These are phyloP conservation scores for Hirschfeldia incana DNA, from an alignment of 345 rosid genomes.

Conservation along the genomic window DNA sequence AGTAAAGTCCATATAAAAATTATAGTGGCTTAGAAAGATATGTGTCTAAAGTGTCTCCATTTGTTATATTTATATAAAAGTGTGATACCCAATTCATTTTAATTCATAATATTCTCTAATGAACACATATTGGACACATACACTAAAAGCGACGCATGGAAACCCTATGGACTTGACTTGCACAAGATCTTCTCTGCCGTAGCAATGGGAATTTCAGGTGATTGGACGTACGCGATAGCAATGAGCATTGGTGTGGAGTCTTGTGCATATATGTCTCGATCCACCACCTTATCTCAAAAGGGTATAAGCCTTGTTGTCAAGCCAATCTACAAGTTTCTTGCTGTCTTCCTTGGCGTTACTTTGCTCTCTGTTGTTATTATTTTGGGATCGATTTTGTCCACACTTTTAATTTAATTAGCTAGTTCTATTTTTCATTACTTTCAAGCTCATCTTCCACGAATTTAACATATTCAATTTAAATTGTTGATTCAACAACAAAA, in stretches of 20 bases:
- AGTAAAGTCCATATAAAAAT: too few relatives aligned
- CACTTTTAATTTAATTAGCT: neutral
- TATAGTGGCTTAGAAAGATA: too few relatives aligned
- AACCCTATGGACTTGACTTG: too few relatives aligned
- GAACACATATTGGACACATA: too few relatives aligned
- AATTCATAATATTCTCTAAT: too few relatives aligned
- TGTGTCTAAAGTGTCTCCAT: too few relatives aligned
- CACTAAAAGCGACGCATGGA: too few relatives aligned
- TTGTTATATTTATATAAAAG: too few relatives aligned
- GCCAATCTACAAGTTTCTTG: conserved; percentile 68
- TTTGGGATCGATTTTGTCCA: conserved; percentile 51
- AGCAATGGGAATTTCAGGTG: too few relatives aligned
- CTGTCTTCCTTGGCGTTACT: conserved; percentile 65
- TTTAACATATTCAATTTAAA: neutral
- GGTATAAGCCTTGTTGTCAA: conserved; percentile 59
- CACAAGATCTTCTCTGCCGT: too few relatives aligned
- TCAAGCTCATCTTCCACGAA: neutral
- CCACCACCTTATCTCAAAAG: conserved; percentile 81
- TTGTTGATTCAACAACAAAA: neutral
- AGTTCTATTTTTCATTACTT: neutral
- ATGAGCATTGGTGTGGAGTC: conserved; percentile 81
- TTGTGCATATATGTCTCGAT: conserved; percentile 69
- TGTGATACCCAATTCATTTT: too few relatives aligned
- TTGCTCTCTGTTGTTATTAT: conserved; percentile 75
- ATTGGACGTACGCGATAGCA: too few relatives aligned